Base-by-base conservation (phyloP, 1,284 basidiomycete genomes). In the Gomphus bonarii region DNA sequence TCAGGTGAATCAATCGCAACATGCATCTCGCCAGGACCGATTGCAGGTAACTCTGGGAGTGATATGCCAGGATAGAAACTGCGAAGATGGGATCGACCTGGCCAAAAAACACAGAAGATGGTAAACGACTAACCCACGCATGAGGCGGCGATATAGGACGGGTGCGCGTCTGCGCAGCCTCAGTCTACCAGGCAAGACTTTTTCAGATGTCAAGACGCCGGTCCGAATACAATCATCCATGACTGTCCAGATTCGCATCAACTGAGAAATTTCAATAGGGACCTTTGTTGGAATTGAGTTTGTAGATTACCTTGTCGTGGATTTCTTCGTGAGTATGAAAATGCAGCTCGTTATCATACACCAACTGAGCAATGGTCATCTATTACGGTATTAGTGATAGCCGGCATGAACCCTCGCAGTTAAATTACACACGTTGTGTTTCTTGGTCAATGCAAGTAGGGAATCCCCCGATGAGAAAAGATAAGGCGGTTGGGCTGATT, bases 211-310 rank as follows among this genome's bases (percentile, higher is more conserved):
- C 9, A 89, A 85, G 16, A 97, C 92, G 25, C 94, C 94, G 2
- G 81, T 80, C 20, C 86, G 86, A 61, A 97, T 97, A 67, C 92
- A 95, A 58, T 86, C 81, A 68, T 97, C 94, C 95, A 97, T 97
- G 2, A 93, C 89, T 51, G 74, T 67, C 93, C 94, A 97, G 55
- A 97, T 93, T 57, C 76, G 76, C 74, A 81, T 77, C 48, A 91
- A 70, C 84, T 87, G 62, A 47, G 50, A 54, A 18, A 20, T 31
- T 8, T 50, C 51, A 38, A 50, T 50, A 31, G 36, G 54, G 30
- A 52, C 40, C 33, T 44, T 16, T 35, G 42, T 44, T 49, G 22
- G 28, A 35, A 31, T 53, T 28, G n/a, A 28, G 38, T 55, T 61
- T 58, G 60, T 58, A 64, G 60, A 51, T 60, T 60, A 87, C 84